A percentile compares a stretch with the other conserved stretches of the same genome.
These are phyloP conservation scores for Zygosaccharomyces rouxii DNA, from an alignment of 805 yeast species.

Conservation along the genomic window DNA sequence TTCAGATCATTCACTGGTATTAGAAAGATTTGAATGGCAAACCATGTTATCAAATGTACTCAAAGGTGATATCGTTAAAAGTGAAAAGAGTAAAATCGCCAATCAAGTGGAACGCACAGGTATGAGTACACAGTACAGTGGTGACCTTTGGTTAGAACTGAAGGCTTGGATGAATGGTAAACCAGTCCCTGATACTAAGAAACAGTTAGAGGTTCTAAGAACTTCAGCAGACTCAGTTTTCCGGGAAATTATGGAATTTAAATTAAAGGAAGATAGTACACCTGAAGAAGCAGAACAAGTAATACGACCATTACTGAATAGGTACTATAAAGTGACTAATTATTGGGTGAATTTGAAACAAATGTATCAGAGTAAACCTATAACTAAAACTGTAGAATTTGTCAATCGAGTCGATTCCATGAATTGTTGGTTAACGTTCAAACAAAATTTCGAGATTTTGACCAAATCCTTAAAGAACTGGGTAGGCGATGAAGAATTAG, in stretches of 20 bases:
- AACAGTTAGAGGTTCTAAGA: conserved; percentile 63
- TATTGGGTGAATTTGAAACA: conserved; percentile 77
- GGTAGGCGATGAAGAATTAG: conserved; percentile 81
- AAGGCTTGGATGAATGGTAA: conserved; percentile 78
- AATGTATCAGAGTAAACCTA: conserved; percentile 75
- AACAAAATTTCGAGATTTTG: conserved; percentile 62
- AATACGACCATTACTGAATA: conserved; percentile 53
- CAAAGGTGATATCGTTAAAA: conserved; percentile 89
- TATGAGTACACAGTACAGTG: conserved; percentile 26
- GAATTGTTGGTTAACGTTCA: conserved; percentile 76
- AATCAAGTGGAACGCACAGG: conserved; percentile 38
- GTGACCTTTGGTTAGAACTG: conserved; percentile 79
- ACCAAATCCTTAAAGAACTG: conserved; percentile 59
- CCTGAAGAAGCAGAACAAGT: conserved; percentile 42
- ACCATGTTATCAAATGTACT: conserved; percentile 84
- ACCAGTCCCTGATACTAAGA: conserved; percentile 70
- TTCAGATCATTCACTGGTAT: conserved; percentile 38
- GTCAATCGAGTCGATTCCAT: conserved; percentile 65
- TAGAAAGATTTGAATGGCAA: conserved; percentile 93
- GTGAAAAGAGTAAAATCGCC: conserved; percentile 77
- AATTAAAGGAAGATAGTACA: conserved; percentile 43
- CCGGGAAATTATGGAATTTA: conserved; percentile 63
- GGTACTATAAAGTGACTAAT: conserved; percentile 62
- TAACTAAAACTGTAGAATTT: conserved; percentile 60
- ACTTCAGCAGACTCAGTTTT: conserved; percentile 68